phyloP scores from a whole-genome alignment of 2,329 filamentous ascomycete species.

The Cordyceps sp. region DNA sequence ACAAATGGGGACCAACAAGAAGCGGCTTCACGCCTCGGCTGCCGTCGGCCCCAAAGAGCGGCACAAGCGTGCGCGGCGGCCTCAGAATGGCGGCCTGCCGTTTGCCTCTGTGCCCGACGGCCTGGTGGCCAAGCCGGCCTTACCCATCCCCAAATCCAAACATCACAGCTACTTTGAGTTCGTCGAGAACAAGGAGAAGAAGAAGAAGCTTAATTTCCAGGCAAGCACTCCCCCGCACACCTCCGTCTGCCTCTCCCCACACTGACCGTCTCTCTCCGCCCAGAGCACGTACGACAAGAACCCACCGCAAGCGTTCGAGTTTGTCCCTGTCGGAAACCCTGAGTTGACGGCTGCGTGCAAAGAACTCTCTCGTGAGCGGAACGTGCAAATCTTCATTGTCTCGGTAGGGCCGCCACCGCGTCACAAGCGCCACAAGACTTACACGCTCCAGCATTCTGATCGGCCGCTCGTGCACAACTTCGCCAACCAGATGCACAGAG shows the following conservation, averaged over 20 bases:
- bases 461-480: conserved; percentile 19
- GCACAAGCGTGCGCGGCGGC: conserved; percentile 15
- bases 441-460: conserved; percentile 11
- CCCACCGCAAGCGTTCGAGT: conserved; percentile 45
- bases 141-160: conserved; percentile 27
- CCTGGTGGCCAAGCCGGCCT: conserved; percentile 20
- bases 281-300: conserved; percentile 34
- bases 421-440: neutral
- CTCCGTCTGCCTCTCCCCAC: neutral
- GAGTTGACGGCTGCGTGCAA: conserved; percentile 44
- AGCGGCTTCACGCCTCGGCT: conserved; percentile 13
- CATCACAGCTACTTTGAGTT: conserved; percentile 48
- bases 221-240: conserved; percentile 19
- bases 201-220: conserved; percentile 46
- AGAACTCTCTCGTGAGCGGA: conserved; percentile 44
- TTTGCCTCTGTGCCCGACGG: conserved; percentile 9
- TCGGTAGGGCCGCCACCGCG: conserved; percentile 25
- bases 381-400: conserved; percentile 50
- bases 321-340: conserved; percentile 46
- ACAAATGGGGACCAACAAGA: conserved; percentile 20
- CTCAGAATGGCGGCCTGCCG: conserved; percentile 8
- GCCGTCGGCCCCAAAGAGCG: conserved; percentile 17
- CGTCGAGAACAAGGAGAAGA: conserved; percentile 46
- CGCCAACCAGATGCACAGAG: conserved; percentile 37
- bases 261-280: conserved; percentile 9